Evolutionary conservation across 1,139 yeast genomes (phyloP).

Genomic region (Yamadazyma atmosphaerica): DNA sequence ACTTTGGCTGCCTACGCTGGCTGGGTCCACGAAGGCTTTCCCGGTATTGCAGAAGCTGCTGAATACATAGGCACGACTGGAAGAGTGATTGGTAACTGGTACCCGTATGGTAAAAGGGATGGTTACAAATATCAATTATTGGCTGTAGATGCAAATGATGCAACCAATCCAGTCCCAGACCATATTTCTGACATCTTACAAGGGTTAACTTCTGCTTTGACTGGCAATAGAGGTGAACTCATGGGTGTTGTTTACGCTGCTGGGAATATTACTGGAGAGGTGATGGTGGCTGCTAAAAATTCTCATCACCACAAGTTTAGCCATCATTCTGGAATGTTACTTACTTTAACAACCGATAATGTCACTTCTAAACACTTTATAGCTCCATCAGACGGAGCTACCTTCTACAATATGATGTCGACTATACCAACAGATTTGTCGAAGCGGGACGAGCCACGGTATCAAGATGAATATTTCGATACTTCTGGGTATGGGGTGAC

Average conservation of each 20-base stretch:
- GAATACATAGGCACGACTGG: neutral
- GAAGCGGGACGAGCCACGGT: neutral
- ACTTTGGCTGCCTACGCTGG: neutral
- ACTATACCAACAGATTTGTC: neutral
- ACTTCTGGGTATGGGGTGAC: neutral
- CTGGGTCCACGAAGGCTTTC: neutral
- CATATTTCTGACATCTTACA: too few species aligned
- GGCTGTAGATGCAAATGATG: neutral
- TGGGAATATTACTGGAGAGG: neutral
- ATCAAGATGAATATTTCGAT: neutral
- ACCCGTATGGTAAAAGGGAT: neutral
- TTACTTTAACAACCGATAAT: too few species aligned
- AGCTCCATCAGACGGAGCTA: neutral
- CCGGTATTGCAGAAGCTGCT: neutral
- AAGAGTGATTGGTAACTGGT: neutral
- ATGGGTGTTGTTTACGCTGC: neutral
- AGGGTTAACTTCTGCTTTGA: neutral
- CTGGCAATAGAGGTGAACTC: neutral
- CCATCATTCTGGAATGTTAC: neutral
- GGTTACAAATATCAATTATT: neutral
- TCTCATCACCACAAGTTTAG: neutral
- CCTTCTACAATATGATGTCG: neutral
- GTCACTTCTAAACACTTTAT: neutral
- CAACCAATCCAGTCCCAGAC: neutral
- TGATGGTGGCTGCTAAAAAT: neutral